These are phyloP conservation scores for Knoxdaviesia proteae DNA, from an alignment of 2,329 filamentous ascomycete genomes.

Conservation along the genomic window DNA sequence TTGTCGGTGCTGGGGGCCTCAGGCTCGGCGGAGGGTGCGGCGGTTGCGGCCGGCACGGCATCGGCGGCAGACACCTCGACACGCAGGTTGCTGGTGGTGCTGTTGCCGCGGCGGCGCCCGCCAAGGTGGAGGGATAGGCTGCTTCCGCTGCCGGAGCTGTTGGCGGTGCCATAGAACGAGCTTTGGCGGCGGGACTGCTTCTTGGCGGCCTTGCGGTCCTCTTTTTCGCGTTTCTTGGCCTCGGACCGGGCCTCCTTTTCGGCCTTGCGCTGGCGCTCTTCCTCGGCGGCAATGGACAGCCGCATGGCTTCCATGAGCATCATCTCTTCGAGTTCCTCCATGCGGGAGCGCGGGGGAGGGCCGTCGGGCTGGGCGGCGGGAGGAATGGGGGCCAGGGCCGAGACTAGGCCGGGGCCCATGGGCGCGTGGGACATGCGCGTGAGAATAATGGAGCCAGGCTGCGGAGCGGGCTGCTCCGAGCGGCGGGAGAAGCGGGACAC, in stretches of 20 bases:
- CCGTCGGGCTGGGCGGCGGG: conserved; percentile 81
- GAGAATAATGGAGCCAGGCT: too few species aligned
- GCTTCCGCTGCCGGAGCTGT: conserved; percentile 37
- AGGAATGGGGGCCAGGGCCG: conserved; percentile 45
- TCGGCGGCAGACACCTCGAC: conserved; percentile 31
- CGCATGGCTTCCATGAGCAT: conserved; percentile 98
- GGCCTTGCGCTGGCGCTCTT: conserved; percentile 71
- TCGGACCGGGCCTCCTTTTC: conserved; percentile 78
- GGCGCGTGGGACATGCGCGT: too few species aligned
- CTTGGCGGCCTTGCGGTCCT: conserved; percentile 57
- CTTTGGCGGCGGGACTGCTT: conserved; percentile 25
- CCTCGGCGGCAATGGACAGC: conserved; percentile 74
- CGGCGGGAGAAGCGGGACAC: background rate
- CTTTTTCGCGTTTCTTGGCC: conserved; percentile 68
- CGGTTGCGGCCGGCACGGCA: conserved; percentile 13
- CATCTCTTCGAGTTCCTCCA: conserved; percentile 86
- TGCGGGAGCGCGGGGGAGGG: conserved; percentile 33
- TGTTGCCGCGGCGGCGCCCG: conserved; percentile 33
- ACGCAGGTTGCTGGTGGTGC: conserved; percentile 35
- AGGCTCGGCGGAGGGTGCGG: conserved; percentile 15
- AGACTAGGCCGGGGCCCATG: too few species aligned
- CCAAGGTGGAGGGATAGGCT: conserved; percentile 40
- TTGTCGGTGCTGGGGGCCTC: conserved; percentile 23
- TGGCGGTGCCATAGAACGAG: conserved; percentile 17
- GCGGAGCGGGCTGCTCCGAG: too few species aligned